Evolutionary conservation across 257 asterid genomes (phyloP).

Genomic region (Ehretia macrophylla): DNA sequence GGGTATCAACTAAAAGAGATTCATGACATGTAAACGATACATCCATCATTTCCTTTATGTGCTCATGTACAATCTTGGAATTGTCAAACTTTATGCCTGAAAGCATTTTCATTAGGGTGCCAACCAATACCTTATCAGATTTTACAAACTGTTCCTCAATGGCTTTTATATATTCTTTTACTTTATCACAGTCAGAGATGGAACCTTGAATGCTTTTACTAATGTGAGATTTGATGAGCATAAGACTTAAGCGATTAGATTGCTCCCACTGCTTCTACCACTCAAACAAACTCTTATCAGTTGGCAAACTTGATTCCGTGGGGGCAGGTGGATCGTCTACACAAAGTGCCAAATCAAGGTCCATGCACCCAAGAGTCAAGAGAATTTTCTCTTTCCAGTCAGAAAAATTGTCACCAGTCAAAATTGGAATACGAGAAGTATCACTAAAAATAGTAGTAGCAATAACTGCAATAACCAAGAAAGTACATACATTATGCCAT

Average conservation of each 20-base stretch:
- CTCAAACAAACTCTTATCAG: background rate
- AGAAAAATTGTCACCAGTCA: background rate
- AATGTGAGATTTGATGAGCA: background rate
- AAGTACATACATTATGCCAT: too few relatives aligned
- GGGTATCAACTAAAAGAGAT: constrained; percentile 1
- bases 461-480: background rate
- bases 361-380: background rate
- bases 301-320: constrained; percentile 1
- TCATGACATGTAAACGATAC: background rate
- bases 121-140: constrained; percentile 1
- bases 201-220: background rate
- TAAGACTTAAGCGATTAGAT: constrained; percentile 8
- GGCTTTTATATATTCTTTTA: background rate
- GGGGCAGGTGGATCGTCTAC: background rate
- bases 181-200: background rate
- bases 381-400: background rate
- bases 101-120: constrained; percentile 10
- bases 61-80: background rate
- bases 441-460: background rate
- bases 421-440: background rate
- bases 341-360: constrained; percentile 2
- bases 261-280: background rate
- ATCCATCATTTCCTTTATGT: background rate
- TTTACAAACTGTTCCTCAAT: constrained; percentile 1
- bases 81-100: constrained; percentile 2